Evolutionary conservation across 139 green algal species (phyloP), one percentile per base, ranked within the genome.

Genomic region (Volvox africanus): DNA sequence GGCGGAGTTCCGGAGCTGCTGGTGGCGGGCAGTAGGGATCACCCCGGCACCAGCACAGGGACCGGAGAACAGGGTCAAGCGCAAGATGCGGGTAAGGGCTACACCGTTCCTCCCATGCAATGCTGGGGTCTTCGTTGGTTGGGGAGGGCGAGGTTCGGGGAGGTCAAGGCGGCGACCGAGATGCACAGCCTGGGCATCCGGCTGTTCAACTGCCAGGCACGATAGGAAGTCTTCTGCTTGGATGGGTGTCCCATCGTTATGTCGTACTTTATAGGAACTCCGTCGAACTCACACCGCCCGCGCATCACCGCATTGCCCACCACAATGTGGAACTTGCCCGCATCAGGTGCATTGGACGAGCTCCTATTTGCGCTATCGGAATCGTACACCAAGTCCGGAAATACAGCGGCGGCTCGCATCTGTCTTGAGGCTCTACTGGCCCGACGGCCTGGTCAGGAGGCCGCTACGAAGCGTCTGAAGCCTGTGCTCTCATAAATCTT

Each of bases 361-460:
- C 50, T 83, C 50, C 86, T 90, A 5, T 55, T 84, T 21, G 71
- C 30, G 71, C 86, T 90, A 75, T 61, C 86, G 0, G 86, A 84
- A 11, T 69, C 86, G 9, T 90, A 90, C 86, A 24, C 0, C 30
- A 61, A 61, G 30, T 67, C 86, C 11, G 86, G 86, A 20, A 83
- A 76, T 61, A 19, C 16, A 32, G 73, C 21, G 73, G 86, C 86
- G 21, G 86, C 86, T 28, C 30, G 50, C 22, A n/a, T 32, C 22
- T 90, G 86, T 71, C 50, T 89, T 71, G 21, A 75, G 37, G 71
- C 85, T 35, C 0, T 82, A 30, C 44, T 82, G 71, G n/a, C n/a
- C 5, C 69, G 71, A 68, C 85, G 73, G 85, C 85, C 85, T 13
- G 69, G 22, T 1, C 37, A 80, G 19, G n/a, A 18, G 17, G n/a